A percentile compares a stretch with the other conserved stretches of the same genome.
These are phyloP conservation scores for Phytophthora fragariae DNA, from an alignment of 352 stramenopile species.

Conservation along the genomic window DNA sequence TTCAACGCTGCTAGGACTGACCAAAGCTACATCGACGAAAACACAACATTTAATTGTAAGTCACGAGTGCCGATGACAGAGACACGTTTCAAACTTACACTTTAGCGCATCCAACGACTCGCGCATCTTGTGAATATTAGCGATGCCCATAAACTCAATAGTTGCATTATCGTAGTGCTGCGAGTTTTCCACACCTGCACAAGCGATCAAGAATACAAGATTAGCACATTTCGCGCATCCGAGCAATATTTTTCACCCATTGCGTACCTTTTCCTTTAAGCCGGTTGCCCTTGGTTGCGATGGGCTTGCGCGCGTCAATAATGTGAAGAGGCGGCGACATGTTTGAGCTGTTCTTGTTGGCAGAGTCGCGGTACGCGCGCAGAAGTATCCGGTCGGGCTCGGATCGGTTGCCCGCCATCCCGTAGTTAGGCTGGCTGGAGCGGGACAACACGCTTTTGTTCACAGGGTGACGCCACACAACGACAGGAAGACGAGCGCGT, in stretches of 20 bases:
- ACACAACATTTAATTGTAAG: conserved; percentile 17
- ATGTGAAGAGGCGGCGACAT: conserved; percentile 84
- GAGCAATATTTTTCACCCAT: background rate
- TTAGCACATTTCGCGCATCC: background rate
- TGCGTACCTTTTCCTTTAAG: conserved; percentile 81
- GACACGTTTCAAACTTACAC: conserved; percentile 42
- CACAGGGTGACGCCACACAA: conserved; percentile 93
- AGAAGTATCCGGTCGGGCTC: conserved; percentile 93
- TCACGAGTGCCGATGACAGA: background rate
- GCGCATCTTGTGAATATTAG: conserved; percentile 99
- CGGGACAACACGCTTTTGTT: conserved; percentile 96
- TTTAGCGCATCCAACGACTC: conserved; percentile 93
- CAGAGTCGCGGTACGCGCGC: conserved; percentile 85
- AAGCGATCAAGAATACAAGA: conserved; percentile 13
- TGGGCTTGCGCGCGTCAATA: conserved; percentile 83
- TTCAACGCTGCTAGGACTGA: conserved; percentile 83
- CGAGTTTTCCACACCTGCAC: conserved; percentile 95
- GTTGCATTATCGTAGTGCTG: conserved; percentile 96
- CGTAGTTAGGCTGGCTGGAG: conserved; percentile 96
- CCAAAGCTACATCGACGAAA: conserved; percentile 53
- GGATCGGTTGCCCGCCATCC: conserved; percentile 95
- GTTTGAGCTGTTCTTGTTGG: conserved; percentile 76
- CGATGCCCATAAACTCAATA: conserved; percentile 98
- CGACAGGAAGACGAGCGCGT: conserved; percentile 91
- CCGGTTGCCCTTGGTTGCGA: conserved; percentile 84